Conservation (phyloP, 768 basidiomycete genomes). For the Auriscalpium vulgare region DNA sequence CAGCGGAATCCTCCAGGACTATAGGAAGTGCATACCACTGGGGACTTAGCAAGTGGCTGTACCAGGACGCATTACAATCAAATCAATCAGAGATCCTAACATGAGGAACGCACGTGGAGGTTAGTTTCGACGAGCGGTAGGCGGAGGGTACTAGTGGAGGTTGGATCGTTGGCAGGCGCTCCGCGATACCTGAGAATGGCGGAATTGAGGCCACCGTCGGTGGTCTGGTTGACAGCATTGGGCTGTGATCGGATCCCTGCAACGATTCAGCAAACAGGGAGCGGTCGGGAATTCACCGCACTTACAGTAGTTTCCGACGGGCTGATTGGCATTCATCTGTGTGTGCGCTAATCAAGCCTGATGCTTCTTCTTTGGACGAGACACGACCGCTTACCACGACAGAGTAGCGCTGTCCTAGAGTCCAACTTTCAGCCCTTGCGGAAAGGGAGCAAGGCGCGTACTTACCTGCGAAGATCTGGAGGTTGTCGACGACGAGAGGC, state of each 20-base stretch:
- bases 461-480: slow-evolving; percentile 28
- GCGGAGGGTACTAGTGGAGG: slow-evolving; percentile 13
- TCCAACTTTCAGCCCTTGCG: neutral
- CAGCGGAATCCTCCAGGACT: neutral
- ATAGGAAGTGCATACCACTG: neutral
- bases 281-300: too few relatives aligned
- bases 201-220: slow-evolving; percentile 19
- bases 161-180: slow-evolving; percentile 28
- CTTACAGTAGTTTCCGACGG: slow-evolving; percentile 33
- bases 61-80: neutral
- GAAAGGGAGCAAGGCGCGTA: neutral
- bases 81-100: neutral
- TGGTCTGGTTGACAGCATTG: neutral
- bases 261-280: neutral
- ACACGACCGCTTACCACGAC: neutral
- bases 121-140: neutral
- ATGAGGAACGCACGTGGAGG: neutral
- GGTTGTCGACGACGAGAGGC: slow-evolving; percentile 27
- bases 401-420: neutral
- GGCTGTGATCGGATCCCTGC: neutral
- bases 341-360: neutral
- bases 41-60: neutral
- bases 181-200: slow-evolving; percentile 35
- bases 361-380: too few relatives aligned
- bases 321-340: slow-evolving; percentile 25